Evolutionary conservation across 2,329 filamentous ascomycete species (phyloP), one percentile per base, ranked within the genome.

Genomic region (Simplicillium sp.): DNA sequence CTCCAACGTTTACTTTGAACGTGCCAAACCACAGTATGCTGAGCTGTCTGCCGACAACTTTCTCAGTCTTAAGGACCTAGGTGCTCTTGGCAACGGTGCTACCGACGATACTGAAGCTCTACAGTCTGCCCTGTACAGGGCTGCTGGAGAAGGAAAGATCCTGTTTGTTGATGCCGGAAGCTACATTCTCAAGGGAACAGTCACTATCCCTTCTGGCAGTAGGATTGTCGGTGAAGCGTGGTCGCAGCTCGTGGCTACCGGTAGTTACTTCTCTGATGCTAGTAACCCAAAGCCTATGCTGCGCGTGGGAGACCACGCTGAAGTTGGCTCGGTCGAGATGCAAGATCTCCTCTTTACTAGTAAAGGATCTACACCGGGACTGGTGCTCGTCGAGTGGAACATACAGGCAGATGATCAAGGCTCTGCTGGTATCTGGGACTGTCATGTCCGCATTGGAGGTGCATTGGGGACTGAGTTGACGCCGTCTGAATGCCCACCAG

Each of bases 391-490:
- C 53, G 70, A 87, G 51, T 87, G 82, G 81, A 86, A 55, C 31
- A 44, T 53, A 3, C n/a, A 39, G 5, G 47, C 44, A 1, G 6
- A 33, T 2, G 9, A 4, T 1, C 44, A 37, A 2, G 49, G 51
- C 3, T 16, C 41, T 0, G 50, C 45, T 9, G 75, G 68, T 6
- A 65, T 80, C 51, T 77, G 71, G 71, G 73, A 89, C 53, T 75
- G 77, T 5, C 84, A 90, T 59, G 71, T 83, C 57, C 79, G 84
- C 46, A 71, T 89, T 44, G 84, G 82, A 48, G 84, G 85, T 17
- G 75, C 75, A 14, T 70, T 73, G 3, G 84, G 84, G 28, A 82
- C 82, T 11, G 61, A 77, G 35, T 68, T 88, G 7, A 76, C 79
- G 52, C 71, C 71, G 16, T 65, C 73, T 50, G 73, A 67, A 15